Base-by-base conservation (phyloP, 306 rosid species). In the Dalbergia cochinchinensis region DNA sequence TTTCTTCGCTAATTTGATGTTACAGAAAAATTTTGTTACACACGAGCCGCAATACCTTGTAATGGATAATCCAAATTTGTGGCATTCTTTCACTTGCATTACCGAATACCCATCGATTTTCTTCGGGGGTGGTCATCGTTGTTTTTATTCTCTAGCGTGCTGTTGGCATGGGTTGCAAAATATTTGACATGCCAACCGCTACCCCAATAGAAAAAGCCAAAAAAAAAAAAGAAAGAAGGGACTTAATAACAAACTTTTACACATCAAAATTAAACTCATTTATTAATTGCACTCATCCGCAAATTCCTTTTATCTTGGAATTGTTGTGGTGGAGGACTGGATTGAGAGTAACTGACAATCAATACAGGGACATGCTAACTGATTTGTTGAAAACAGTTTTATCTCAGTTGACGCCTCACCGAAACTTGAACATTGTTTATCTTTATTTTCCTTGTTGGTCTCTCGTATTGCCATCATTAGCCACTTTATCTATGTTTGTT, bases 361-460 rank as follows among this genome's bases (percentile, higher is more conserved):
- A 58, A 7, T 48, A 10, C 14, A 68, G 44, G 57, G 76, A 78
- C 65, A 69, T 16, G 51, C 69, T 50, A 68, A 59, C 82, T 67
- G 44, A 41, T 69, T 39, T 33, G 47, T 68, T 66, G 10, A 55
- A 60, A 57, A 12, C 41, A 5, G 12, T 42, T 62, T 76, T 20
- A n/a, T 26, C 45, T 74, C 31, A 11, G 14, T 41, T 33, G 57
- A 72, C 8, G 20, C 20, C 53, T 48, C 45, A 26, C 2, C 9
- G 5, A 66, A 22, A 69, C 26, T 69, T 53, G 53, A 34, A n/a
- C 47, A 22, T 22, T 55, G 22, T 4, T 60, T 74, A 62, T 47
- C 63, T 31, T 14, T 39, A 13, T 34, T 14, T n/a, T 62, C 45
- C 61, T 9, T 33, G 4, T 31, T 31, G 41, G 44, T 61, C 60